Evolutionary conservation across 179 eudicot genomes (phyloP).

Genomic region (Camellia oleifera): DNA sequence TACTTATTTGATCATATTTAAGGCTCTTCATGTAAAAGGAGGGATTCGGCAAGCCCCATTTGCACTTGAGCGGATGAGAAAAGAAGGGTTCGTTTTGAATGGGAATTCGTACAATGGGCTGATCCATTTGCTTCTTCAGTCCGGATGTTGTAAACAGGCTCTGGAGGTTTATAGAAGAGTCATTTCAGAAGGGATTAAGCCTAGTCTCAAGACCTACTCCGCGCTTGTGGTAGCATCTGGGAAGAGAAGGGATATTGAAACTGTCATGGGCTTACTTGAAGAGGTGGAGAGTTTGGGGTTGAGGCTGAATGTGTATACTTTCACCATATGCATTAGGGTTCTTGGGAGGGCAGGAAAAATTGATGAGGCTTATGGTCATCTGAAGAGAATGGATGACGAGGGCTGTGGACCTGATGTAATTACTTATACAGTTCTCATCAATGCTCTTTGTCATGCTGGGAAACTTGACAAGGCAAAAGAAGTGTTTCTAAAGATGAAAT

Average conservation of each 20-base stretch:
- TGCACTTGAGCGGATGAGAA: conserved; percentile 62
- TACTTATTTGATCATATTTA: conserved; percentile 82
- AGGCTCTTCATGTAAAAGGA: conserved; percentile 56
- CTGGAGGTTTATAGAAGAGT: conserved; percentile 66
- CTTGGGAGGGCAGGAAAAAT: conserved; percentile 82
- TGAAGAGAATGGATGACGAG: conserved; percentile 73
- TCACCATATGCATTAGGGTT: conserved; percentile 29
- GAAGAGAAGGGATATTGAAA: conserved; percentile 69
- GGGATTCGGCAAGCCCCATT: conserved; percentile 68
- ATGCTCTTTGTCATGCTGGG: conserved; percentile 77
- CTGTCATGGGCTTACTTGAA: conserved; percentile 63
- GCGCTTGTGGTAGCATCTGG: conserved; percentile 92
- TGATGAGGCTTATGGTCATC: conserved; percentile 52
- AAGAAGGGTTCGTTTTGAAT: conserved; percentile 63
- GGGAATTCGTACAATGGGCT: conserved; percentile 47
- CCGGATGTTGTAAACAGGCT: conserved; percentile 67
- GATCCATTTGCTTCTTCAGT: conserved; percentile 68
- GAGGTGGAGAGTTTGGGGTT: conserved; percentile 81
- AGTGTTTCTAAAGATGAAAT: conserved; percentile 72
- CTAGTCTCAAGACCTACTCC: conserved; percentile 85
- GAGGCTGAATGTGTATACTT: conserved; percentile 42
- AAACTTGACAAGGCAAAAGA: conserved; percentile 65
- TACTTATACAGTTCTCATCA: conserved; percentile 87
- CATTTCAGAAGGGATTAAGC: conserved; percentile 65
- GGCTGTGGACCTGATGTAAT: conserved; percentile 91